Evolutionary conservation across 2,329 filamentous ascomycete species (phyloP), one percentile per base, ranked within the genome.

Genomic region (Rhytidhysteron rufulum): DNA sequence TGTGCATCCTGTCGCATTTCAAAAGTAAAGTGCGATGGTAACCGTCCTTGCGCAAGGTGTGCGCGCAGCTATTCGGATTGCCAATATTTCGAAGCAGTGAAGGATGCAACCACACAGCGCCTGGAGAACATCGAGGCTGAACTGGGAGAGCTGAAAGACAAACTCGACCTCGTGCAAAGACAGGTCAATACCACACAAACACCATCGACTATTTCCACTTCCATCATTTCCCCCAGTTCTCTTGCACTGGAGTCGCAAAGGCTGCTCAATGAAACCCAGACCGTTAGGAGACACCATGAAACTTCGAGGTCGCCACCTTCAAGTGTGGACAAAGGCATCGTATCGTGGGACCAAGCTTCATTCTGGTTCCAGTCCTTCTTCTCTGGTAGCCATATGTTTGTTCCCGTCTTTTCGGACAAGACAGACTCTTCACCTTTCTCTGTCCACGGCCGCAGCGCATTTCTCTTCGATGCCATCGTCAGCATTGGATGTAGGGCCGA

Each of bases 381-480:
- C 31, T 48, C 48, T 8, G 58, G 58, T 19, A 58, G 54, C n/a
- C n/a, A n/a, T n/a, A n/a, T 39, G 58, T 60, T 73, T 34, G 71
- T 75, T 4, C 72, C 73, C 0, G 65, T 75, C 2, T 75, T 76
- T 34, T 72, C 72, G 37, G 62, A 67, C 13, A 46, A 48, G 11
- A 55, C 63, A 25, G 75, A 79, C n/a, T n/a, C n/a, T n/a, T n/a
- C 44, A 70, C 68, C 0, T 66, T 76, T 35, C 1, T 71, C 69
- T 0, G 64, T 79, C 2, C 60, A 69, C 13, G 52, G 58, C 7
- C 64, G 75, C 10, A 78, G 73, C 39, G 65, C 67, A 3, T 67
- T 78, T 13, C 59, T 79, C 0, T 70, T 79, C 34, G 72, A 75
- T 46, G 65, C 69, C 1, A 73, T 79, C 6, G 72, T 75, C 40